A percentile compares a stretch with the other conserved stretches of the same genome.
These are phyloP conservation scores for Chlamydomonas schloesseri DNA, from an alignment of 139 green algal species.

Conservation along the genomic window DNA sequence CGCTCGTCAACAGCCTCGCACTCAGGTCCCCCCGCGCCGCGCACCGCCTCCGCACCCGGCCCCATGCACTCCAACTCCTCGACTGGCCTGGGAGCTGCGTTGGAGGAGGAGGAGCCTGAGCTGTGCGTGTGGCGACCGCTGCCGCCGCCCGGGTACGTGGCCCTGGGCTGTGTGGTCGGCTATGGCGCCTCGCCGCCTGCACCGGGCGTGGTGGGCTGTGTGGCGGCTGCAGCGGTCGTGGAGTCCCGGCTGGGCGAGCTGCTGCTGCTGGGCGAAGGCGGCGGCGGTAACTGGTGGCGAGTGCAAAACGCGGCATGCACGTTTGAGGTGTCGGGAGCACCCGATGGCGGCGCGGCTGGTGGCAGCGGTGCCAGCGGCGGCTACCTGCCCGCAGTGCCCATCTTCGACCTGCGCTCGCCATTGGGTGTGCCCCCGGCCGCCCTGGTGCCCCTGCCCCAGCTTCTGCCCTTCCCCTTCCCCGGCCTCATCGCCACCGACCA, in stretches of 20 bases:
- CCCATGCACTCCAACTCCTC: too few relatives aligned
- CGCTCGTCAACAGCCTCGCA: too few relatives aligned
- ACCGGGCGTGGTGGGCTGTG: constrained; percentile 57
- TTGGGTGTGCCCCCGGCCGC: constrained; percentile 77
- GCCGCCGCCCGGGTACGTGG: constrained; percentile 74
- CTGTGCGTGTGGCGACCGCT: constrained; percentile 79
- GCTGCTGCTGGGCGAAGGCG: constrained; percentile 60
- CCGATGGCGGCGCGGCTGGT: constrained; percentile 44
- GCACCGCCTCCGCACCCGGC: too few relatives aligned
- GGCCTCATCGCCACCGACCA: not conserved
- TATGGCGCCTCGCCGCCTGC: constrained; percentile 40
- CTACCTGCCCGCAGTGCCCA: constrained; percentile 30
- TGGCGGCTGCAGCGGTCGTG: constrained; percentile 63
- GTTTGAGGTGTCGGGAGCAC: constrained; percentile 65
- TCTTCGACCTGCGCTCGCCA: constrained; percentile 76
- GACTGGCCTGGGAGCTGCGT: too few relatives aligned
- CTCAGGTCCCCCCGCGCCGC: too few relatives aligned
- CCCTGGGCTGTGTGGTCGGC: constrained; percentile 81
- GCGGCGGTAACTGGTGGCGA: constrained; percentile 74
- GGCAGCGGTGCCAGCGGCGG: not conserved
- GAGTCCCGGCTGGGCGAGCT: constrained; percentile 70
- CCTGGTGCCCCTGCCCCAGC: constrained; percentile 39
- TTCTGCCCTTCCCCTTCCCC: constrained; percentile 11
- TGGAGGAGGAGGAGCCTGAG: not conserved
- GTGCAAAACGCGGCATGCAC: constrained; percentile 76